Percentiles rank a stretch among this genome's conserved stretches.
phyloP scores from a whole-genome alignment of 2,329 filamentous ascomycete species.

The Epichloe aotearoae region DNA sequence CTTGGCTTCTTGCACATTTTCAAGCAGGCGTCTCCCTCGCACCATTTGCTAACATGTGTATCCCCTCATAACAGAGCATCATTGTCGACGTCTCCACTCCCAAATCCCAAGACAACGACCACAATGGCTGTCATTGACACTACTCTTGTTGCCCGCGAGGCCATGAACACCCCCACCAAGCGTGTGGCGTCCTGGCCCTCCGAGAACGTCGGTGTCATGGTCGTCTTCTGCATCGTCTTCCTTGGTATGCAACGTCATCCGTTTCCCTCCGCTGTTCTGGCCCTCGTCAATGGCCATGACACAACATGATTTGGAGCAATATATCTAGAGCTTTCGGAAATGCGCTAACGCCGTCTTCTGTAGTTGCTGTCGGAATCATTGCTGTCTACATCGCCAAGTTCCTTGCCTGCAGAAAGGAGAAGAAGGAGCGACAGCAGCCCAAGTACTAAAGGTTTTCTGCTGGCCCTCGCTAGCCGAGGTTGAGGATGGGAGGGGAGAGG shows the following conservation, averaged over 20 bases:
- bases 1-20: not conserved
- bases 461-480: not conserved
- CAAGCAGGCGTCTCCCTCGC: not conserved
- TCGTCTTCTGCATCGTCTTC: constrained; percentile 31
- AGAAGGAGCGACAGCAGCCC: constrained; percentile 20
- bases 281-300: not conserved
- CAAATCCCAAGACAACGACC: constrained; percentile 6
- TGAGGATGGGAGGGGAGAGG: not conserved
- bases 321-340: not conserved
- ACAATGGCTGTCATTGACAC: constrained; percentile 30
- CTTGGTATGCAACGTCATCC: constrained; percentile 18
- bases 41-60: not conserved
- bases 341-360: constrained; percentile 5
- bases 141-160: constrained; percentile 21
- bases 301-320: not conserved
- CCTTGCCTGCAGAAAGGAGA: constrained; percentile 12
- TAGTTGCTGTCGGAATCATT: constrained; percentile 22
- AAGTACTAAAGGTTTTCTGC: constrained; percentile 9
- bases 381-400: constrained; percentile 20
- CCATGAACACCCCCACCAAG: constrained; percentile 21
- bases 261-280: not conserved
- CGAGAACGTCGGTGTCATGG: constrained; percentile 26
- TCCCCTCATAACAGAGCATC: not conserved
- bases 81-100: not conserved
- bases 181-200: constrained; percentile 27